Conservation (phyloP, 805 yeast genomes). For the Teunomyces tritomae region DNA sequence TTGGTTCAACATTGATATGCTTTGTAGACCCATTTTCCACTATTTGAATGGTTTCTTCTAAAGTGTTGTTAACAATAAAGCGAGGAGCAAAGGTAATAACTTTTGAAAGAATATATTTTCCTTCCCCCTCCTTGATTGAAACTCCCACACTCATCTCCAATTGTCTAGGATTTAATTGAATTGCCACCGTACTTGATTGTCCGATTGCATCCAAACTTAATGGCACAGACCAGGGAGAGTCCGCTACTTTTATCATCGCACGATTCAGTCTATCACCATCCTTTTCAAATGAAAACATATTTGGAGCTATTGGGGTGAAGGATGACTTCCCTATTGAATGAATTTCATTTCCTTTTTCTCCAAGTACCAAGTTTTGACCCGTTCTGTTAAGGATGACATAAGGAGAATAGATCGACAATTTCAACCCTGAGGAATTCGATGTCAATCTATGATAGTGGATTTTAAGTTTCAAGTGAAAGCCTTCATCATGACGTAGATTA, state of each 20-base stretch:
- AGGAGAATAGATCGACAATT: constrained; percentile 75
- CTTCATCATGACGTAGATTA: constrained; percentile 55
- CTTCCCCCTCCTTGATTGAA: constrained; percentile 76
- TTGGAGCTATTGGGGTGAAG: constrained; percentile 43
- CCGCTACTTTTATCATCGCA: constrained; percentile 62
- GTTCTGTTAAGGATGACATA: constrained; percentile 82
- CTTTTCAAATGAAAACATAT: constrained; percentile 80
- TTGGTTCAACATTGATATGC: constrained; percentile 44
- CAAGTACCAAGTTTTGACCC: constrained; percentile 58
- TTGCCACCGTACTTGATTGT: constrained; percentile 56
- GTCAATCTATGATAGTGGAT: constrained; percentile 59
- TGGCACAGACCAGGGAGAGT: constrained; percentile 69
- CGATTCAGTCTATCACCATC: constrained; percentile 59
- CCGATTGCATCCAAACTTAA: constrained; percentile 90
- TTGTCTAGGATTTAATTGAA: constrained; percentile 47
- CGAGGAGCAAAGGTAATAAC: constrained; percentile 82
- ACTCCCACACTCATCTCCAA: constrained; percentile 75
- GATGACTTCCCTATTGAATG: constrained; percentile 44
- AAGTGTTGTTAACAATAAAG: constrained; percentile 65
- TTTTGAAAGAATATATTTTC: constrained; percentile 73
- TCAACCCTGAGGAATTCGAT: constrained; percentile 56
- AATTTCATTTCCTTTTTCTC: constrained; percentile 57
- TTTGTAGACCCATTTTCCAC: constrained; percentile 67
- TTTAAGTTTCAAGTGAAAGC: constrained; percentile 62
- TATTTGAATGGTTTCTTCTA: constrained; percentile 54